These are phyloP conservation scores for Phytophthora ramorum DNA, from an alignment of 352 stramenopile genomes.

Conservation along the genomic window DNA sequence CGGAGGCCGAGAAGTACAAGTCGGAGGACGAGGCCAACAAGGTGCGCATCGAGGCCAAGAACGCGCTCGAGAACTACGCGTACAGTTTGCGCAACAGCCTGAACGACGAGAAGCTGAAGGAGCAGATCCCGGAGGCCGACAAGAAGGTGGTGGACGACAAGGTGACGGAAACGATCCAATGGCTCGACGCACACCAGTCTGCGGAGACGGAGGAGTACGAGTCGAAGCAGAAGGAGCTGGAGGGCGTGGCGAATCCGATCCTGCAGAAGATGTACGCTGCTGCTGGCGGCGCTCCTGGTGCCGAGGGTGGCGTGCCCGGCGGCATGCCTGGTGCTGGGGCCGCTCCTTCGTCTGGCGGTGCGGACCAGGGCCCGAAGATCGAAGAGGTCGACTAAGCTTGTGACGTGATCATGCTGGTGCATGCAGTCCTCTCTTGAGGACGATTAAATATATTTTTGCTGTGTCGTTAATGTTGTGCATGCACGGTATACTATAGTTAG, in stretches of 20 bases:
- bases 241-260: conserved; percentile 86
- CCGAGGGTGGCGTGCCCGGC: conserved; percentile 44
- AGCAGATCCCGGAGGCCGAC: conserved; percentile 93
- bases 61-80: conserved; percentile 96
- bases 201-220: conserved; percentile 88
- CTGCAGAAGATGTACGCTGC: conserved; percentile 86
- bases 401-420: neutral
- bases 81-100: conserved; percentile 94
- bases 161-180: conserved; percentile 97
- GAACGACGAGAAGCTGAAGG: conserved; percentile 94
- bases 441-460: neutral
- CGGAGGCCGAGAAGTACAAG: conserved; percentile 97
- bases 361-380: conserved; percentile 79
- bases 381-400: conserved; percentile 85
- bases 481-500: no score
- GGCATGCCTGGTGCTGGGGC: conserved; percentile 35
- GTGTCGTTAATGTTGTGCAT: no score
- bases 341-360: conserved; percentile 23
- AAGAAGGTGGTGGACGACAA: conserved; percentile 86
- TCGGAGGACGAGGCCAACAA: conserved; percentile 97
- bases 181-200: conserved; percentile 95
- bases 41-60: conserved; percentile 96
- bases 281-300: conserved; percentile 53
- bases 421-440: no score
- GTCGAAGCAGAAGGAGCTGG: conserved; percentile 90